Conservation (phyloP, 176 grass and related monocot genomes). For the Guadua angustifolia region DNA sequence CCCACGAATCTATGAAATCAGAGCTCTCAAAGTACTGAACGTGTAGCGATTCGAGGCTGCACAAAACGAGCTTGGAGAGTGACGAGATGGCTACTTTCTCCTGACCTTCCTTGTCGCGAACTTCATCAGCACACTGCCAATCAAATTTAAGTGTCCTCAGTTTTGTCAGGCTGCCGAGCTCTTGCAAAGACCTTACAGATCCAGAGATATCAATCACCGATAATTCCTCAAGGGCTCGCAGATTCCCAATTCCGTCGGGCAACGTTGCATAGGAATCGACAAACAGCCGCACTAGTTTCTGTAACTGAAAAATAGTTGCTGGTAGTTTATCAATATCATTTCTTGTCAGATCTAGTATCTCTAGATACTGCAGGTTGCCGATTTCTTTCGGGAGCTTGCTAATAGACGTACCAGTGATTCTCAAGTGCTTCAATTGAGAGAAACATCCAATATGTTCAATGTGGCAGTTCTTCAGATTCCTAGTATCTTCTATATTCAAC, state of each 20-base stretch:
- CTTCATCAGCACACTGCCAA: not conserved
- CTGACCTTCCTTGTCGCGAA: not conserved
- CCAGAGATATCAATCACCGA: rapidly evolving
- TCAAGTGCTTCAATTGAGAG: slow-evolving; percentile 1
- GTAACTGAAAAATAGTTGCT: not conserved
- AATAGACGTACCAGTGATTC: not conserved
- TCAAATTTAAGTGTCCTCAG: not conserved
- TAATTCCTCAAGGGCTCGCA: slow-evolving; percentile 14
- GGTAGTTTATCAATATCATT: rapidly evolving
- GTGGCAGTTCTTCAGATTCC: not conserved
- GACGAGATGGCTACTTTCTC: not conserved
- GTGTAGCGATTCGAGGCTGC: not conserved
- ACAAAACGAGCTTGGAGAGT: not conserved
- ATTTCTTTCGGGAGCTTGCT: not conserved
- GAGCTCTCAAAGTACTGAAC: rapidly evolving
- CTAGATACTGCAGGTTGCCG: slow-evolving; percentile 1
- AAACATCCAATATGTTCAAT: slow-evolving; percentile 3
- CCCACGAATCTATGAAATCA: not conserved
- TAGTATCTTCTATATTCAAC: not conserved
- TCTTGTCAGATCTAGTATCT: not conserved
- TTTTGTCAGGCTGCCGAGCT: not conserved
- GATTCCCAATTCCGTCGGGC: not conserved
- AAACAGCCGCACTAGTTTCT: not conserved
- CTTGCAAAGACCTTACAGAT: not conserved
- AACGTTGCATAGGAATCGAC: rapidly evolving